Evolutionary conservation across 768 basidiomycete genomes (phyloP).

Genomic region (Phlebiopsis flavidoalba): DNA sequence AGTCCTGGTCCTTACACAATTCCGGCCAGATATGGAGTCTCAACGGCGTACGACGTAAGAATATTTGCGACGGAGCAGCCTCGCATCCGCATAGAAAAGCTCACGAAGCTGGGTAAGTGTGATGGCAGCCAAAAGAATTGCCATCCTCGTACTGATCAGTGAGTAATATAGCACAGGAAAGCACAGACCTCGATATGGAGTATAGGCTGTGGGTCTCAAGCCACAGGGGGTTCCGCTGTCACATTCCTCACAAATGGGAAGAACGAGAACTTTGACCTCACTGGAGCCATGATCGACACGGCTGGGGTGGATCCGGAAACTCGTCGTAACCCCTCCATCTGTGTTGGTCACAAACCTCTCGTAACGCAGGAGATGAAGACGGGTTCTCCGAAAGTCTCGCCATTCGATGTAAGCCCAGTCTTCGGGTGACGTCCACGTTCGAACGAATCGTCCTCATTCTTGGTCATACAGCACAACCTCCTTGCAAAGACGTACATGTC

Average conservation of each 20-base stretch:
- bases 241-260: constrained; percentile 20
- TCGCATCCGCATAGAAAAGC: constrained; percentile 39
- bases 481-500: constrained; percentile 23
- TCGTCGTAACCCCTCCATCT: background rate
- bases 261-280: constrained; percentile 12
- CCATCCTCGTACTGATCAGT: no score
- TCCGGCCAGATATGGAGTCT: constrained; percentile 38
- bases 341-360: background rate
- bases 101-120: constrained; percentile 20
- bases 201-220: constrained; percentile 24
- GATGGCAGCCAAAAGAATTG: no score
- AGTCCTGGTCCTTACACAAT: constrained; percentile 49
- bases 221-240: constrained; percentile 21
- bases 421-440: background rate
- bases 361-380: constrained; percentile 11
- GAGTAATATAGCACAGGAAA: background rate
- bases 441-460: background rate
- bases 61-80: constrained; percentile 24
- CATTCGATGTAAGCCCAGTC: constrained; percentile 12
- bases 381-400: constrained; percentile 17
- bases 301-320: constrained; percentile 4
- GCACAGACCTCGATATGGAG: constrained; percentile 1
- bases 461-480: constrained; percentile 12
- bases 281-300: constrained; percentile 14
- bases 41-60: constrained; percentile 19